These are phyloP conservation scores for Athelia psychrophila DNA, from an alignment of 1,284 basidiomycete genomes.

Conservation along the genomic window DNA sequence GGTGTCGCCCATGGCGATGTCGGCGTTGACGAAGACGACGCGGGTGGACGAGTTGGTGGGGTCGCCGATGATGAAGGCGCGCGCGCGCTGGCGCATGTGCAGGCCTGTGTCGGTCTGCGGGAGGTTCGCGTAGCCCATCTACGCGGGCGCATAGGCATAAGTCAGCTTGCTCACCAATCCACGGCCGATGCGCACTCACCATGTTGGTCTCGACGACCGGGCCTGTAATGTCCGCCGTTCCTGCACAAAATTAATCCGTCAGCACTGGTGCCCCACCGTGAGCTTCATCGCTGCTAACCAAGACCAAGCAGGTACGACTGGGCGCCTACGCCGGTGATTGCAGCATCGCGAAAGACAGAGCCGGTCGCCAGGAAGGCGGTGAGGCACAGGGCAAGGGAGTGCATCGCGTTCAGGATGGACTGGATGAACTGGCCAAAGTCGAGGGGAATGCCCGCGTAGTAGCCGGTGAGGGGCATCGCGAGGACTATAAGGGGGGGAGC, in stretches of 20 bases:
- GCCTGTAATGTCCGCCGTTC: constrained; percentile 80
- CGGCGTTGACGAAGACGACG: constrained; percentile 76
- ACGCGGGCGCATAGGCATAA: too few relatives aligned
- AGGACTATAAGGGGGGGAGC: too few relatives aligned
- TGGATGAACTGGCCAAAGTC: constrained; percentile 32
- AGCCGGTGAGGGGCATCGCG: constrained; percentile 29
- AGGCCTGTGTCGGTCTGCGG: constrained; percentile 74
- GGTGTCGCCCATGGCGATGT: constrained; percentile 80
- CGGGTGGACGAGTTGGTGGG: constrained; percentile 51
- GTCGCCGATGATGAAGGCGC: constrained; percentile 77
- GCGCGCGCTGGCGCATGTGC: constrained; percentile 76
- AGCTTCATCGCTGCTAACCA: constrained; percentile 32
- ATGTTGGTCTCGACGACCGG: constrained; percentile 77
- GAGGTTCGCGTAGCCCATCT: constrained; percentile 69
- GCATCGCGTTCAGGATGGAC: constrained; percentile 31
- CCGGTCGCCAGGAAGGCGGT: constrained; percentile 37
- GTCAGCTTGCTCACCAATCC: constrained; percentile 1
- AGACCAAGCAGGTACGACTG: constrained; percentile 59
- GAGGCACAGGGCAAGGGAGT: constrained; percentile 34
- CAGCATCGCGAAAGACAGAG: constrained; percentile 24
- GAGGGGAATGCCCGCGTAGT: constrained; percentile 28
- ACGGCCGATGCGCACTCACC: constrained; percentile 38
- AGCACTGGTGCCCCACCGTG: not conserved
- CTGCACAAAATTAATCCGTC: constrained; percentile 26
- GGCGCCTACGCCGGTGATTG: constrained; percentile 23